phyloP scores from a whole-genome alignment of 225 moss, liverwort and hornwort genomes.

The Neckera pumila region DNA sequence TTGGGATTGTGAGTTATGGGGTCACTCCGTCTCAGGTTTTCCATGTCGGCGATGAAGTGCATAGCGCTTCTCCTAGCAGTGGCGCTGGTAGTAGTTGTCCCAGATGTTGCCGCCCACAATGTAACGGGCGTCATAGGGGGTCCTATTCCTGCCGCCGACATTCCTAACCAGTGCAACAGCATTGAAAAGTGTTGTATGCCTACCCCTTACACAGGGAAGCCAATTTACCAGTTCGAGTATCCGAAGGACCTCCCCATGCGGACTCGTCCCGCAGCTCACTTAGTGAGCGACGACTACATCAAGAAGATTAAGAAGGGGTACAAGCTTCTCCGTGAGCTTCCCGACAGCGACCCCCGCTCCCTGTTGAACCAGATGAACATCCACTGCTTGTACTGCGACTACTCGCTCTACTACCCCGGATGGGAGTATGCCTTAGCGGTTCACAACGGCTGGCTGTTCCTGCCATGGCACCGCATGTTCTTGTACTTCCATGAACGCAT shows the following conservation, averaged over 20 bases:
- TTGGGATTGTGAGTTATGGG: not conserved
- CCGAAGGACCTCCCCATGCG: not conserved
- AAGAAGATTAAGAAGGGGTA: constrained; percentile 19
- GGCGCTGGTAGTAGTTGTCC: not conserved
- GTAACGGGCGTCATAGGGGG: not conserved
- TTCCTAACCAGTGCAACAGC: constrained; percentile 17
- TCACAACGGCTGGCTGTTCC: constrained; percentile 43
- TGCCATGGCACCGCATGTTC: constrained; percentile 53
- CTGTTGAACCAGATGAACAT: constrained; percentile 20
- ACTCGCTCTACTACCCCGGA: constrained; percentile 18
- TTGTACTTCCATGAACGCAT: constrained; percentile 62
- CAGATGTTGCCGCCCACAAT: not conserved
- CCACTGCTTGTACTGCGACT: constrained; percentile 52
- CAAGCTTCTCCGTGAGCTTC: constrained; percentile 17
- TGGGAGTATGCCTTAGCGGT: constrained; percentile 10
- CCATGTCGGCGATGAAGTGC: not conserved
- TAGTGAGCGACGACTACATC: not conserved
- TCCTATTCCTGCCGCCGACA: constrained; percentile 1
- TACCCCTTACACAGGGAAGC: not conserved
- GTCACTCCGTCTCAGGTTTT: not conserved
- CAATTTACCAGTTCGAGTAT: not conserved
- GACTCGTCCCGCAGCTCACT: constrained; percentile 12
- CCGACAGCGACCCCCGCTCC: constrained; percentile 42
- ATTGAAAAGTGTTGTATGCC: constrained; percentile 28
- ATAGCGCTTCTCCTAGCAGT: not conserved